Evolutionary conservation across 2,329 filamentous ascomycete genomes (phyloP).

Genomic region (Dactylella cylindrospora): DNA sequence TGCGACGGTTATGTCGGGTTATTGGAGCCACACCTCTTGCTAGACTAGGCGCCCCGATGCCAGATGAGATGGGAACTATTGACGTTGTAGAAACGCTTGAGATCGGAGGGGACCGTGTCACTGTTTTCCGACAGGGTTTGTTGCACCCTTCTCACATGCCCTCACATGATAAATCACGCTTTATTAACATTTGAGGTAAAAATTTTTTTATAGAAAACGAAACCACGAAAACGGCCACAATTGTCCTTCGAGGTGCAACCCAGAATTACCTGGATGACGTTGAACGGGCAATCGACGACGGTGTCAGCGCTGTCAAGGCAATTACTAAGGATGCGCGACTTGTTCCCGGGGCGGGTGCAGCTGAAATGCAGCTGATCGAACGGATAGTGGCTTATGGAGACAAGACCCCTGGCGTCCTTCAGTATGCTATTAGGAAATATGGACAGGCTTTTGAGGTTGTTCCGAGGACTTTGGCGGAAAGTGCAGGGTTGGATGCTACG

Average conservation of each 20-base stretch:
- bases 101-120: constrained; percentile 96
- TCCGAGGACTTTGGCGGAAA: constrained; percentile 89
- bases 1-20: constrained; percentile 89
- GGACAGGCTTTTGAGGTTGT: constrained; percentile 98
- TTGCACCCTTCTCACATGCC: neutral
- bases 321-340: constrained; percentile 90
- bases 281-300: constrained; percentile 94
- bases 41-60: constrained; percentile 94
- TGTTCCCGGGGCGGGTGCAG: constrained; percentile 90
- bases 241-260: constrained; percentile 91
- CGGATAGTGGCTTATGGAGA: constrained; percentile 87
- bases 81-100: constrained; percentile 96
- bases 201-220: constrained; percentile 66
- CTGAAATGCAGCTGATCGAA: constrained; percentile 91
- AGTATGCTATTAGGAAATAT: constrained; percentile 97
- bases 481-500: constrained; percentile 93
- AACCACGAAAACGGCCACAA: constrained; percentile 84
- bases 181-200: neutral
- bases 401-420: constrained; percentile 85
- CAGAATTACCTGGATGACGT: constrained; percentile 98
- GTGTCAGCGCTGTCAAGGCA: constrained; percentile 97
- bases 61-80: constrained; percentile 96
- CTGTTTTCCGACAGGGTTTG: constrained; percentile 81
- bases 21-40: constrained; percentile 96
- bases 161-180: neutral